phyloP scores from a whole-genome alignment of 2,329 filamentous ascomycete genomes.

The Penicillium sp. region DNA sequence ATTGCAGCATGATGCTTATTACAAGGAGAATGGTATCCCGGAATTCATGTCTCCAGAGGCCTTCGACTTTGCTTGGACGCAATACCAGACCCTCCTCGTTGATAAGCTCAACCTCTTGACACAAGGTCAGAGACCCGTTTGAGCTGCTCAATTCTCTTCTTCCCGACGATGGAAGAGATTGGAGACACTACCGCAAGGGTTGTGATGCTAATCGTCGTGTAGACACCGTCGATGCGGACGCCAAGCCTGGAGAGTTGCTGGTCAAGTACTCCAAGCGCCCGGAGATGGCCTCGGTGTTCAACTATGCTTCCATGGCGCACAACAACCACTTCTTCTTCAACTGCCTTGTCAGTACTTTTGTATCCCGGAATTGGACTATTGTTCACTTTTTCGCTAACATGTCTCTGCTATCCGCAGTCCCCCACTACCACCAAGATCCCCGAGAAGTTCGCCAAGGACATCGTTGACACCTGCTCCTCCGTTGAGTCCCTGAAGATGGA shows the following conservation, averaged over 20 bases:
- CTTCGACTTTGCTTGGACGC: constrained; percentile 71
- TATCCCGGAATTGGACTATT: background rate
- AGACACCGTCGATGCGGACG: constrained; percentile 61
- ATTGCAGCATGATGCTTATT: constrained; percentile 43
- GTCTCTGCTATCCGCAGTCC: constrained; percentile 22
- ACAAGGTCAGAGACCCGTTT: constrained; percentile 51
- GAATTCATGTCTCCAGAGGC: constrained; percentile 63
- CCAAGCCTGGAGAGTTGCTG: constrained; percentile 60
- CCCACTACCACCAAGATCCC: constrained; percentile 50
- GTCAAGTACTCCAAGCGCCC: constrained; percentile 74
- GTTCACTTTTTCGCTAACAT: constrained; percentile 5
- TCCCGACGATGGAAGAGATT: too few relatives aligned
- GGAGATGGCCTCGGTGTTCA: constrained; percentile 73
- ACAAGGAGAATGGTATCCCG: constrained; percentile 54
- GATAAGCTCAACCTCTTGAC: constrained; percentile 70
- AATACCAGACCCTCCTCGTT: constrained; percentile 71
- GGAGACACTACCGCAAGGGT: too few relatives aligned
- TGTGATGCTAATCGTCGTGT: constrained; percentile 3
- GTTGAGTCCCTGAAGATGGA: constrained; percentile 75
- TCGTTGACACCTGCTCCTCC: constrained; percentile 70
- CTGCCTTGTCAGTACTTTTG: constrained; percentile 33
- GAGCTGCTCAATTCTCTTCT: too few relatives aligned
- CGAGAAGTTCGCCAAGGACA: constrained; percentile 49
- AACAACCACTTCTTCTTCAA: constrained; percentile 66
- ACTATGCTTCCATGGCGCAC: constrained; percentile 91